Evolutionary conservation across 2,329 filamentous ascomycete species (phyloP), one percentile per base, ranked within the genome.

Genomic region (Diaporthe vexans): DNA sequence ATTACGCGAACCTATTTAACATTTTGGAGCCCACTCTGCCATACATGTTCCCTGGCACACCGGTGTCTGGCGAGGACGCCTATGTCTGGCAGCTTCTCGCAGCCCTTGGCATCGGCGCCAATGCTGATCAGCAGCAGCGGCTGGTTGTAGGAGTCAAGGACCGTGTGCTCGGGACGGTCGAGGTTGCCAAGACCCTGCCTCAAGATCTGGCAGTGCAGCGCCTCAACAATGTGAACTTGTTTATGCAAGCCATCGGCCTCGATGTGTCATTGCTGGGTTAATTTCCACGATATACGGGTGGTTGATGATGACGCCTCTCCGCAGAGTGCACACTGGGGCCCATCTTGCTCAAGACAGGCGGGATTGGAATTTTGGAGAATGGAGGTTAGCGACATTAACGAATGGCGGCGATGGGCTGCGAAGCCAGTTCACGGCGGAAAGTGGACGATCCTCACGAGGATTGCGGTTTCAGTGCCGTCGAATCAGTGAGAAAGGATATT

Each of bases 41-140:
- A 17, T 90, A 93, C 79, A 92, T 98, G 76, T 99, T 99, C 90
- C 95, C 96, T 0, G 94, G 94, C 26, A 93, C 93, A n/a, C 94
- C 97, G 80, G 95, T 94, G 77, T 92, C 94, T 10, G 94, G 94
- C 67, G 95, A 98, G 78, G 97, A 99, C 80, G 93, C 98, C 80
- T 97, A 98, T 81, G 95, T 98, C 52, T 99, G 97, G 97, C 96
- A 98, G 84, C 97, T 98, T 82, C 89, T 99, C 77, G 97, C 97
- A 11, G 95, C 96, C 17, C 95, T 98, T 84, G 97, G 97, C 76
- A 97, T 98, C 77, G 95, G 94, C 69, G 96, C 97, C 46, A 95
- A 91, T 81, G 95, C 95, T 19, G 95, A 98, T 78, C 97, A 99
- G 84, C 97, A 99, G 84, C 96, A 98, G 82, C 91, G 95, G 74